phyloP scores from a whole-genome alignment of 331 rosid species.

The Stylosanthes scabra region DNA sequence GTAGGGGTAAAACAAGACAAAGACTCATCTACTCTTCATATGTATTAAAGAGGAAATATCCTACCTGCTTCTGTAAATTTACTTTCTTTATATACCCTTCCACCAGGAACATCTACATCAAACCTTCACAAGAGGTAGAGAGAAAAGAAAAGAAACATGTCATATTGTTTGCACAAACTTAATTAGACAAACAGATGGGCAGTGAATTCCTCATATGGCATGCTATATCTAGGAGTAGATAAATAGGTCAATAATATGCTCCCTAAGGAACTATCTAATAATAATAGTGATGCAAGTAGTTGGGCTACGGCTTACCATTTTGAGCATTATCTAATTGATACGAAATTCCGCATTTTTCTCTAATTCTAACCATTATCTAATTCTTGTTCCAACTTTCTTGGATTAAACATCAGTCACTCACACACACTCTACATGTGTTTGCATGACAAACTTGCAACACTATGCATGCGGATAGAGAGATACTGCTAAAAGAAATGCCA shows the following conservation, averaged over 20 bases:
- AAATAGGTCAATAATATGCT: constrained; percentile 23
- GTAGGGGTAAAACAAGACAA: constrained; percentile 12
- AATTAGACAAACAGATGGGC: constrained; percentile 25
- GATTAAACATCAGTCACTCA: background rate
- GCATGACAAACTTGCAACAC: constrained; percentile 22
- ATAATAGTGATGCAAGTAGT: no score
- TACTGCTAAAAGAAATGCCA: no score
- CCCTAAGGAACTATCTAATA: background rate
- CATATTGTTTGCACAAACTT: constrained; percentile 5
- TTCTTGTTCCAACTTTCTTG: background rate
- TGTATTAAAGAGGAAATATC: constrained; percentile 15
- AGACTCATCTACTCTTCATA: constrained; percentile 11
- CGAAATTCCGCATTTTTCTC: background rate
- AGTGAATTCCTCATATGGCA: constrained; percentile 14
- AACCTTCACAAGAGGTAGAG: constrained; percentile 61
- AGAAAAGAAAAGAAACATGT: constrained; percentile 11
- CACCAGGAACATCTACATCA: constrained; percentile 97
- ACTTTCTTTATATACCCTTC: constrained; percentile 87
- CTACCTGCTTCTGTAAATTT: constrained; percentile 84
- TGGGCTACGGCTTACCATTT: no score
- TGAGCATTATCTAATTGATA: constrained; percentile 9
- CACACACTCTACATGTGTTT: background rate
- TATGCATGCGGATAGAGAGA: background rate
- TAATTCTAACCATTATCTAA: constrained; percentile 18
- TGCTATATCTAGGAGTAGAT: constrained; percentile 16